Percentiles rank a stretch among this genome's conserved stretches.
These are phyloP conservation scores for Wickerhamomyces chambardii DNA, from an alignment of 805 yeast species.

Conservation along the genomic window DNA sequence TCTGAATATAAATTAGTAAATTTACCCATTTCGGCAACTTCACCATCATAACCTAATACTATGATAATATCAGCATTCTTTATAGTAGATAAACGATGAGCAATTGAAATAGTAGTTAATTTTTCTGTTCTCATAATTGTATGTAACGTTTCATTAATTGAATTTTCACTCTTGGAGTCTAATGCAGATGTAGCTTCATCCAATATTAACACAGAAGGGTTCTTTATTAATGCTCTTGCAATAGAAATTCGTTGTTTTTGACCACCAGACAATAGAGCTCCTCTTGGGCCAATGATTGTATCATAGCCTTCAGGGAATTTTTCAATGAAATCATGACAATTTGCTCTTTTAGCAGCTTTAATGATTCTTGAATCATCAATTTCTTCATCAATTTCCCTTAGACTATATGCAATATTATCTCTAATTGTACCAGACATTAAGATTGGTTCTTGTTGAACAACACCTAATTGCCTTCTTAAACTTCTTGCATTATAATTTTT, in stretches of 20 bases:
- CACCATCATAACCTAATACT: slow-evolving; percentile 76
- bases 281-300: slow-evolving; percentile 63
- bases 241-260: slow-evolving; percentile 84
- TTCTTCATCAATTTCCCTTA: slow-evolving; percentile 22
- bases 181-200: slow-evolving; percentile 92
- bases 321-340: slow-evolving; percentile 50
- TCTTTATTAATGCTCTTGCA: slow-evolving; percentile 73
- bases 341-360: slow-evolving; percentile 39
- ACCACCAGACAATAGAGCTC: slow-evolving; percentile 75
- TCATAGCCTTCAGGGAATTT: slow-evolving; percentile 57
- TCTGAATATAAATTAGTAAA: slow-evolving; percentile 49
- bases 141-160: slow-evolving; percentile 75
- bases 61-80: slow-evolving; percentile 77
- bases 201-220: slow-evolving; percentile 61
- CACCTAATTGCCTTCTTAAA: slow-evolving; percentile 49
- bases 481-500: slow-evolving; percentile 35
- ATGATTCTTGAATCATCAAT: slow-evolving; percentile 44
- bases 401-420: slow-evolving; percentile 73
- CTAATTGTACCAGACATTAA: slow-evolving; percentile 74
- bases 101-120: slow-evolving; percentile 80
- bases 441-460: slow-evolving; percentile 73
- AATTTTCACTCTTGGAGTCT: slow-evolving; percentile 63
- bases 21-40: slow-evolving; percentile 67
- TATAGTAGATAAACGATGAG: slow-evolving; percentile 89
- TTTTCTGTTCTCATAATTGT: slow-evolving; percentile 48